phyloP scores from a whole-genome alignment of 768 basidiomycete genomes.

The Trametopsis cervina region DNA sequence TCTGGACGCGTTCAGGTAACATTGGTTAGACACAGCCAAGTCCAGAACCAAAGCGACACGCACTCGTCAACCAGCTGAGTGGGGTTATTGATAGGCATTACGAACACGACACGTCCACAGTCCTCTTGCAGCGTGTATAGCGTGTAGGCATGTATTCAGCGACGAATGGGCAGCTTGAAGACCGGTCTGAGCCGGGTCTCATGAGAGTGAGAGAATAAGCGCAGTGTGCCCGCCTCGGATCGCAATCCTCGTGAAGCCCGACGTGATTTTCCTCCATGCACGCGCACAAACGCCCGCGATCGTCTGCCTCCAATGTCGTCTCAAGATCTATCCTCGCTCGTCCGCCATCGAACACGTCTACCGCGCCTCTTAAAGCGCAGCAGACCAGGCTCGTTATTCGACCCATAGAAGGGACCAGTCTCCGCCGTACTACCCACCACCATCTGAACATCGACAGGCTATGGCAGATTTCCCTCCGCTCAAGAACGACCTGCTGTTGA shows the following conservation, averaged over 20 bases:
- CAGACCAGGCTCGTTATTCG: too few species aligned
- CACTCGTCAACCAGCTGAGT: constrained; percentile 62
- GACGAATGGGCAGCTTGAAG: background rate
- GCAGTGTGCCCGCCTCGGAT: too few species aligned
- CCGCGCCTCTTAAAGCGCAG: too few species aligned
- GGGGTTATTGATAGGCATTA: constrained; percentile 50
- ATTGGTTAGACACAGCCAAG: background rate
- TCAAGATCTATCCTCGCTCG: too few species aligned
- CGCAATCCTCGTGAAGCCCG: background rate
- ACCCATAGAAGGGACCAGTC: too few species aligned
- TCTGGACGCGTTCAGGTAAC: constrained; percentile 28
- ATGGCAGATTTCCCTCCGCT: constrained; percentile 55
- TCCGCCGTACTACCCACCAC: constrained; percentile 3
- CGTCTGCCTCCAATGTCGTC: background rate
- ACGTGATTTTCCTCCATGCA: background rate
- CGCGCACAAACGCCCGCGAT: background rate
- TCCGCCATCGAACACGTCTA: too few species aligned
- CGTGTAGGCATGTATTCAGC: constrained; percentile 5
- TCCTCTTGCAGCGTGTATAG: too few species aligned
- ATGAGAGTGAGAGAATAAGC: constrained; percentile 13
- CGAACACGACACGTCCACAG: background rate
- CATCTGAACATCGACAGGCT: constrained; percentile 28
- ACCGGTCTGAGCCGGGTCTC: constrained; percentile 4
- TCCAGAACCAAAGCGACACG: background rate
- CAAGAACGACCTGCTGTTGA: constrained; percentile 80